Percentiles rank a stretch among this genome's conserved stretches.
phyloP scores from a whole-genome alignment of 2,329 filamentous ascomycete genomes.

The Aschersonia sp. region DNA sequence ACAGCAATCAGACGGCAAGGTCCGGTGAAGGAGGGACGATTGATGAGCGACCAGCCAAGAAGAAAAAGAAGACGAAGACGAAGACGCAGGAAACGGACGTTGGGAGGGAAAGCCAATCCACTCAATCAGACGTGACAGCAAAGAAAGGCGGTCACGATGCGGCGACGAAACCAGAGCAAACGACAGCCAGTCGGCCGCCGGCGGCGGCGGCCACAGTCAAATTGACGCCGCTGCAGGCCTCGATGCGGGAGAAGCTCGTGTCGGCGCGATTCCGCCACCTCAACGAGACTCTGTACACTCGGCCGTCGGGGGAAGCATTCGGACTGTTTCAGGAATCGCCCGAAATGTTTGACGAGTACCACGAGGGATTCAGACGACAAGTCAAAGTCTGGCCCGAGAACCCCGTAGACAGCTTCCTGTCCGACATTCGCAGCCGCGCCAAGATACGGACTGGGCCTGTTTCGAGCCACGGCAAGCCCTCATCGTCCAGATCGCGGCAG shows the following conservation, averaged over 20 bases:
- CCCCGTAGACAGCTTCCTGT: constrained; percentile 78
- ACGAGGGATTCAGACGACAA: constrained; percentile 89
- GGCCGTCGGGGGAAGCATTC: constrained; percentile 71
- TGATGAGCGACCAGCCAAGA: too few species aligned
- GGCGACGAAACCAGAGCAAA: neutral
- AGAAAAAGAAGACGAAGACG: neutral
- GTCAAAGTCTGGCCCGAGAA: constrained; percentile 95
- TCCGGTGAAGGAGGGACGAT: too few species aligned
- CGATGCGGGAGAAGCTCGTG: constrained; percentile 89
- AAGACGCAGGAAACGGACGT: neutral
- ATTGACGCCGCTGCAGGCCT: constrained; percentile 81
- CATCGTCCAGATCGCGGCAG: too few species aligned
- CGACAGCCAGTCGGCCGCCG: constrained; percentile 14
- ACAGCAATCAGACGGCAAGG: neutral
- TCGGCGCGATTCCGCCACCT: constrained; percentile 94
- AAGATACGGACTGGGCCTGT: constrained; percentile 17
- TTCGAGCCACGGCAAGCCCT: too few species aligned
- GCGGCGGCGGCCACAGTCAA: constrained; percentile 35
- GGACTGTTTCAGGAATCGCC: constrained; percentile 70
- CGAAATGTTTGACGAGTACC: constrained; percentile 92
- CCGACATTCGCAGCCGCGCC: constrained; percentile 53
- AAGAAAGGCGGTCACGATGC: too few species aligned
- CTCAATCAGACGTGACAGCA: too few species aligned
- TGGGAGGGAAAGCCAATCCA: too few species aligned
- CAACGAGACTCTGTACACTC: constrained; percentile 93